Evolutionary conservation across 2,329 filamentous ascomycete genomes (phyloP), one percentile per base, ranked within the genome.

Genomic region (Shiraia sp.): DNA sequence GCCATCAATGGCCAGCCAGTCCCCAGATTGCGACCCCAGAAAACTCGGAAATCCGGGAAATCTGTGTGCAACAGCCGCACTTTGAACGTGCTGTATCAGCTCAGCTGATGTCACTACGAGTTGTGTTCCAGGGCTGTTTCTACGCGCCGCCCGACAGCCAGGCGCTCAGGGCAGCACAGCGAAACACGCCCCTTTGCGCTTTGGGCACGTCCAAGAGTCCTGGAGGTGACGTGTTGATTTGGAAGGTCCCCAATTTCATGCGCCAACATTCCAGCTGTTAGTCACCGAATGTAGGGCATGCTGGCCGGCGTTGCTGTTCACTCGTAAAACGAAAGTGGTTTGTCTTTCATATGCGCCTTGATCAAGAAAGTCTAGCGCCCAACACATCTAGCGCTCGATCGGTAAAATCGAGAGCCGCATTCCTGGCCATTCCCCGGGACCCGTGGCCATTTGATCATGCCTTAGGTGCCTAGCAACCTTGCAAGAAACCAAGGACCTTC

Each of bases 11-110:
- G 49, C 40, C 47, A 47, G 24, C 39, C 37, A 44, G 19, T 40
- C 47, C 51, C 49, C 52, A 37, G 45, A 47, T 32, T 47, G 19
- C 33, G 36, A 30, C 43, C 42, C 48, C 44, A 47, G 16, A 42
- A 17, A 35, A 33, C 29, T 12, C 40, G 26, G 32, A 31, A 27
- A 31, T 14, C 13, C 26, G 12, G 17, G 15, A n/a, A 24, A 35
- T 38, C 36, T 19, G 27, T 35, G 38, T 40, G 25, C 38, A 19
- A 40, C 38, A 34, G 24, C n/a, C n/a, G 19, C n/a, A 25, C 28
- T 13, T n/a, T 12, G n/a, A 10, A 7, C 38, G 38, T 34, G 38
- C 38, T 13, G 23, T 17, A 19, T 34, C 37, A 27, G 33, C 10
- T 15, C 30, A 14, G 12, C 19, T 31, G 24, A 30, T 27, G 26